Evolutionary conservation across 225 moss, liverwort and hornwort species (phyloP), one percentile per base, ranked within the genome.

Genomic region (Polytrichum commune): DNA sequence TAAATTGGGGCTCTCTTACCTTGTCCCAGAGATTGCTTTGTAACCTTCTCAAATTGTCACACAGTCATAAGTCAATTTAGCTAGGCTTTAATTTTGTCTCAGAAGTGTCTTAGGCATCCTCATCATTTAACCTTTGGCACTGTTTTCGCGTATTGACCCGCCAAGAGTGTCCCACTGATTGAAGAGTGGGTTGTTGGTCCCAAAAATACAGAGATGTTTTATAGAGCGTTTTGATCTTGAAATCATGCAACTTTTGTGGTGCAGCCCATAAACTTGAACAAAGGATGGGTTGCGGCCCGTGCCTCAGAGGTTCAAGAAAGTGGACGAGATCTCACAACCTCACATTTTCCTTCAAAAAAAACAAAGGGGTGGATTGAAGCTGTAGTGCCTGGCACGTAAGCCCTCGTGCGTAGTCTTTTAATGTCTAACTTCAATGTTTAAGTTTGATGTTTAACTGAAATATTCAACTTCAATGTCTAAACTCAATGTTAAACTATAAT

Each of bases 371-470:
- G 97, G 97, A 81, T 98, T 61, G 85, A 91, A 65, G 97, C 91
- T 46, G 92, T 93, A 18, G 94, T 98, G 55, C 97, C 97, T 69
- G 94, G 97, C 33, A 98, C 97, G 94, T 92, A 87, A 67, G 92
- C 69, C 38, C 28, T 28, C 35, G 30, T 72, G 26, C 63, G 62
- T 18, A 54, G 27, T 57, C 61, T 62, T 58, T 67, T 57, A 29
- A 75, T 29, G 1, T 30, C 53, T 35, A 53, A 61, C 29, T 4
- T 30, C 30, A 30, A 5, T 6, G 30, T 30, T 30, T 25, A 29
- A 67, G 3, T 54, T 76, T 32, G 16, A 1, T 38, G 54, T 64
- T 70, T 28, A 65, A 72, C 53, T 60, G 20, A 65, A 35, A 73
- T 35, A 58, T 20, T n/a, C 5, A 38, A n/a, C 10, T 67, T 7